Evolutionary conservation across 768 basidiomycete genomes (phyloP), one percentile per base, ranked within the genome.

Genomic region (Termitomyces sp.): DNA sequence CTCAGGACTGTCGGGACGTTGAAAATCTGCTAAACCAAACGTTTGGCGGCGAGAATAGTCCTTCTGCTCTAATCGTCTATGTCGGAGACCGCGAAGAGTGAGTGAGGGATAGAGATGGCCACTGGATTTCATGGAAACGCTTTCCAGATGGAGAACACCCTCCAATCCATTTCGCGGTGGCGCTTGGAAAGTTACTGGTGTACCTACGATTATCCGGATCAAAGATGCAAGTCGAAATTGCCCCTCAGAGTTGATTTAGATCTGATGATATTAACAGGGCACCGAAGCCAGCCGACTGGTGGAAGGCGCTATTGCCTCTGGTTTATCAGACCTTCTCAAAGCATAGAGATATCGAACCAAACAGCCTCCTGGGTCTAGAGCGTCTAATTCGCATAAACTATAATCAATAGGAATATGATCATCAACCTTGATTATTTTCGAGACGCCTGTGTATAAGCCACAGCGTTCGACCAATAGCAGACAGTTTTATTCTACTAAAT

Each of bases 131-230:
- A 17, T 56, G 11, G n/a, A 57, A 16, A 44, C 27, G 43, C 25
- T 14, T n/a, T 39, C 5, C 3, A 91, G 89, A 64, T 91, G 89
- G 89, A 91, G 83, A 70, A 64, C 74, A 1, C 69, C 76, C 7
- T 67, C 72, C 14, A 88, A 88, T 60, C 61, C 75, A 2, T 88
- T 82, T 64, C 83, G 88, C 55, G 75, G 76, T 52, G 78, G 73
- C 16, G 86, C 87, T 4, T 89, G 87, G 83, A 74, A 79, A 5
- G 64, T 91, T 46, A 68, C 66, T 17, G 71, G 70, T 25, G 74
- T 91, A 27, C 89, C 89, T 14, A 89, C 89, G 7, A 79, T 91
- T 55, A 74, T 91, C 47, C 82, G 77, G 61, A 52, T 84, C 21
- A 66, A 74, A 61, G 74, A 85, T 61, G 89, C 88, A 64, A 60